Evolutionary conservation across 2,329 filamentous ascomycete genomes (phyloP), one percentile per base, ranked within the genome.

Genomic region (Verticillium nonalfalfae): DNA sequence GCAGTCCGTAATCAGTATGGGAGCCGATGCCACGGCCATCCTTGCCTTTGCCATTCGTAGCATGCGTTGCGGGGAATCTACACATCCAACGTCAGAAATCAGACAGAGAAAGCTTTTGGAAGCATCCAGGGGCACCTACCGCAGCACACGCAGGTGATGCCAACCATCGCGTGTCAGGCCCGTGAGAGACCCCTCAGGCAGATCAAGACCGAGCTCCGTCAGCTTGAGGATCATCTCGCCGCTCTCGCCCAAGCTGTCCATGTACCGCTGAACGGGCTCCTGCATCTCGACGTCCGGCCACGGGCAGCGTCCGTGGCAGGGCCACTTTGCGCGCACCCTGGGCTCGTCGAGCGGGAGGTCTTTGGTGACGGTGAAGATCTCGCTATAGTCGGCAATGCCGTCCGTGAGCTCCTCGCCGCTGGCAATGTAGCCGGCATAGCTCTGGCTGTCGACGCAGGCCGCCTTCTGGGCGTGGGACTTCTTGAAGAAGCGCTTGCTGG

Each of bases 291-390:
- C 62, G 52, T 79, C 75, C 0, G 78, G 78, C 80, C 80, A 82
- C 0, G 79, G 80, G 62, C 75, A 78, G 2, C 76, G 76, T 0
- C 80, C 80, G 63, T 82, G 80, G 64, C 78, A 81, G 0, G 79
- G 80, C 79, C 80, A 81, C 34, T 73, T 71, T 4, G 68, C 68
- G 21, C 66, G 66, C 3, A 81, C 78, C 1, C 79, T 71, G 1
- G 68, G 64, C 57, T 82, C 78, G 4, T 70, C 62, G 1, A 68
- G 62, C 4, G 68, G 66, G 7, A 82, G 68, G 57, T 82, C 79
- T 62, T 81, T 82, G 13, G 77, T 81, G 18, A 82, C 76, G 1
- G 80, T 83, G 63, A 81, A 82, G 36, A 82, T 81, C 67, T 82
- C 80, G 1, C 77, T 80, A 65, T 81, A 82, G 66, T 83, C 80